Base-by-base conservation (phyloP, 1,139 yeast genomes). In the Yamadazyma dendronema region DNA sequence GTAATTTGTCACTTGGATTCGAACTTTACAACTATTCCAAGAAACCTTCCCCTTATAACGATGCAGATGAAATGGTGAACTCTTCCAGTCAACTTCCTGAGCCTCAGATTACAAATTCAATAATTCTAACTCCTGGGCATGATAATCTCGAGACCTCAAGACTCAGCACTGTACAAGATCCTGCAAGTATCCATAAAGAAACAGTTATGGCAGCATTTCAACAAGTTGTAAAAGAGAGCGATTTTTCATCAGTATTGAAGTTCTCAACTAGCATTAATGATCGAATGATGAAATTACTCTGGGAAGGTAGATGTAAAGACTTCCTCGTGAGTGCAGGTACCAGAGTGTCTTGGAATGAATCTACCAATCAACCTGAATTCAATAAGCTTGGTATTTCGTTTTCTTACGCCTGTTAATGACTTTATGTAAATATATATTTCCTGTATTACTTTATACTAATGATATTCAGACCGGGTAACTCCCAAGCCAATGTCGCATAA, bases 301-400 rank as follows among this genome's bases (percentile, higher is more conserved):
- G 97, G 97, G 96, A 87, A 53, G 97, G 97, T 0, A 74, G 86
- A 45, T 77, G 78, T 52, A 81, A 84, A 51, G 95, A 88, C 35
- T 84, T 92, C 52, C 58, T 92, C 36, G 70, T 90, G 4, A 81
- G 89, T 37, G 76, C 92, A 1, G 97, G 97, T 0, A 72, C 81
- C 3, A 78, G 74, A 36, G 46, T 82, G 10, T 45, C 57, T 4
- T 37, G 67, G 21, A 64, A 65, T 38, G 52, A 58, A 1, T 35
- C 41, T 4, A 60, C 65, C 0, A 54, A 53, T 28, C 49, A 57
- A 4, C 75, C 74, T 1, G 74, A 68, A 36, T 41, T 70, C 27
- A 54, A 54, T 36, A 57, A 64, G 35, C 53, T 71, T 38, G 77
- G 77, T 3, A 49, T 71, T 10, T 54, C 66, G 11, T 62, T 70